phyloP scores from a whole-genome alignment of 176 grass and related monocot species.

The Olyra latifolia region DNA sequence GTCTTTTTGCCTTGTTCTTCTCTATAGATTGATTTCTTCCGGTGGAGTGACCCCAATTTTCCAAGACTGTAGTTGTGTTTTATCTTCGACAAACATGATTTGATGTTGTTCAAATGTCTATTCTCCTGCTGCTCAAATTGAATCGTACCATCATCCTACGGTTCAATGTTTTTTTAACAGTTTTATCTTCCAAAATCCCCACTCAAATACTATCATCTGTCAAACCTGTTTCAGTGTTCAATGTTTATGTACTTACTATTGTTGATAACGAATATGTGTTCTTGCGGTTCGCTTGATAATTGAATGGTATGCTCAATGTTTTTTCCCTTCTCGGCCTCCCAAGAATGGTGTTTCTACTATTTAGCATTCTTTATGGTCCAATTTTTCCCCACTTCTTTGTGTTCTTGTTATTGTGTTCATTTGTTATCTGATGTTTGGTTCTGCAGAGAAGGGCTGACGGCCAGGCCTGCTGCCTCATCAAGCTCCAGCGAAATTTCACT shows the following conservation, averaged over 20 bases:
- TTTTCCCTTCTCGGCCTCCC: not conserved
- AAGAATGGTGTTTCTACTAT: not conserved
- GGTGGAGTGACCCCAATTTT: not conserved
- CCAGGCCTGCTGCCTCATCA: conserved; percentile 41
- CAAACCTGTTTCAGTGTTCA: too few relatives aligned
- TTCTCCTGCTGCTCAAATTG: too few relatives aligned
- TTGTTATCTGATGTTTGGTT: not conserved
- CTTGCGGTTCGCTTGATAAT: not conserved
- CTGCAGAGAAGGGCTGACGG: conserved; percentile 61
- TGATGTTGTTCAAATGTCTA: not conserved
- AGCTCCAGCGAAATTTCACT: conserved; percentile 65
- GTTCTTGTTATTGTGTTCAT: not conserved
- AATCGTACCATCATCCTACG: too few relatives aligned
- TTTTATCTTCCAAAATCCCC: not conserved
- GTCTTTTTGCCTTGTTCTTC: not conserved
- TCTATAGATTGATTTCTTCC: not conserved
- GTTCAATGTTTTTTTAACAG: too few relatives aligned
- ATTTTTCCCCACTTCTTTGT: not conserved
- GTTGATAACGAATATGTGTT: not conserved
- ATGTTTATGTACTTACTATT: not conserved
- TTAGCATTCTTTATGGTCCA: not conserved
- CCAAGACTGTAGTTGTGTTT: not conserved
- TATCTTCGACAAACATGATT: not conserved
- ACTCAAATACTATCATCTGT: not conserved
- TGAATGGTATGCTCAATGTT: not conserved